phyloP scores from a whole-genome alignment of 108 stramenopile species.

The Nitzschia sp. region DNA sequence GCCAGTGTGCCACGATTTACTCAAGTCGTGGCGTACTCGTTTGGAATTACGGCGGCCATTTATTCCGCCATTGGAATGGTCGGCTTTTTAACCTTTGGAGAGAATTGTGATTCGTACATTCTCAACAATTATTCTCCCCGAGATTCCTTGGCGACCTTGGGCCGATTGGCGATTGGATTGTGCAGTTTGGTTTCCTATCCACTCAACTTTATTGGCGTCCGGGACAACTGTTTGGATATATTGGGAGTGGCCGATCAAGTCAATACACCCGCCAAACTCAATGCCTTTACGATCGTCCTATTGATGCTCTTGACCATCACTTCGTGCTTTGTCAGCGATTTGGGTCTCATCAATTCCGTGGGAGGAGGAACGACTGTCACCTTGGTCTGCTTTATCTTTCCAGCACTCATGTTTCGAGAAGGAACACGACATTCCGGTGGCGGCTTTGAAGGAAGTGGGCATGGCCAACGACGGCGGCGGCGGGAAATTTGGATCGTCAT shows the following conservation, averaged over 20 bases:
- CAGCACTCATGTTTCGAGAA: constrained; percentile 77
- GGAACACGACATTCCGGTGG: too few species aligned
- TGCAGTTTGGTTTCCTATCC: constrained; percentile 34
- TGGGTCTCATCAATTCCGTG: constrained; percentile 67
- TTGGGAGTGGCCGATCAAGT: constrained; percentile 47
- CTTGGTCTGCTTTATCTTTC: constrained; percentile 76
- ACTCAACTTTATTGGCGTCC: constrained; percentile 39
- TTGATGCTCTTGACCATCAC: constrained; percentile 36
- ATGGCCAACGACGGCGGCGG: too few species aligned
- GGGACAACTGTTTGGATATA: constrained; percentile 75
- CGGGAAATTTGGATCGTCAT: too few species aligned
- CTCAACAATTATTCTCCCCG: constrained; percentile 83
- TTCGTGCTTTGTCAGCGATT: constrained; percentile 46
- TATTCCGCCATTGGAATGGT: constrained; percentile 60
- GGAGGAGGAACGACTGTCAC: constrained; percentile 81
- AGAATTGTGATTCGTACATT: constrained; percentile 59
- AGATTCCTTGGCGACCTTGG: constrained; percentile 69
- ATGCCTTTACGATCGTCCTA: constrained; percentile 47
- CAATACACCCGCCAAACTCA: constrained; percentile 47
- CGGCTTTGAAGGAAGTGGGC: too few species aligned
- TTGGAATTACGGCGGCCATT: constrained; percentile 45
- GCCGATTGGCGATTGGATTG: constrained; percentile 65
- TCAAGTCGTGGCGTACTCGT: constrained; percentile 53
- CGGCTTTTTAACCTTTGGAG: constrained; percentile 82
- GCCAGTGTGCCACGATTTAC: constrained; percentile 57